phyloP scores from a whole-genome alignment of 345 rosid genomes.

The Reutealis trisperma region DNA sequence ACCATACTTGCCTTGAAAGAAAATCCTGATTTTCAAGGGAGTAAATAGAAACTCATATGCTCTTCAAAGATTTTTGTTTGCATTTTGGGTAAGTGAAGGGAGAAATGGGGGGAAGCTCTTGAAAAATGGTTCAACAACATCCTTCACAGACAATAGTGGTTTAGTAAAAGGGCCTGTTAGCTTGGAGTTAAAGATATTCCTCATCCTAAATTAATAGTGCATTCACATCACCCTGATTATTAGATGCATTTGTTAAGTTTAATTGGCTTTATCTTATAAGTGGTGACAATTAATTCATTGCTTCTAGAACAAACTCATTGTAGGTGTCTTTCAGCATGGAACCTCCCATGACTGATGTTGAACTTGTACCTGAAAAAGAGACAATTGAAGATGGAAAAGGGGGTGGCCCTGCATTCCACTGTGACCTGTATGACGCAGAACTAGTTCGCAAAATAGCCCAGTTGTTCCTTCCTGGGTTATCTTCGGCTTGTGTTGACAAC shows the following conservation, averaged over 20 bases:
- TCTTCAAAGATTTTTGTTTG: too few relatives aligned
- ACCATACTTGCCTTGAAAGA: neutral
- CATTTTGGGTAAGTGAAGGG: neutral
- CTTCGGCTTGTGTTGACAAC: slow-evolving; percentile 81
- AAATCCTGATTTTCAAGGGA: neutral
- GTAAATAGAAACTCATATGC: neutral
- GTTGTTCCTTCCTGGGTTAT: slow-evolving; percentile 68
- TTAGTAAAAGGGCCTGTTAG: neutral
- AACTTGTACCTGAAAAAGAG: slow-evolving; percentile 40
- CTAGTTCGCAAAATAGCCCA: slow-evolving; percentile 63
- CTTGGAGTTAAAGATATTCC: neutral
- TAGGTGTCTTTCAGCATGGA: slow-evolving; percentile 41
- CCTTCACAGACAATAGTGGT: neutral
- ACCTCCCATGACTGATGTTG: slow-evolving; percentile 44
- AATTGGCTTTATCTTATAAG: neutral
- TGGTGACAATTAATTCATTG: neutral
- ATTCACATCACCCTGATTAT: neutral
- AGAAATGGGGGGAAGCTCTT: neutral
- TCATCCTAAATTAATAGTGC: neutral
- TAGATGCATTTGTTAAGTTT: slow-evolving; percentile 3
- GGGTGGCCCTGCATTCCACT: slow-evolving; percentile 51
- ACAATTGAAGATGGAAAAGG: slow-evolving; percentile 61
- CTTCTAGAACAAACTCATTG: neutral
- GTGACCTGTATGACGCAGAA: slow-evolving; percentile 65
- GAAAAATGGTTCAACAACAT: neutral